These are phyloP conservation scores for Solanum verrucosum DNA, from an alignment of 257 asterid species.

Conservation along the genomic window DNA sequence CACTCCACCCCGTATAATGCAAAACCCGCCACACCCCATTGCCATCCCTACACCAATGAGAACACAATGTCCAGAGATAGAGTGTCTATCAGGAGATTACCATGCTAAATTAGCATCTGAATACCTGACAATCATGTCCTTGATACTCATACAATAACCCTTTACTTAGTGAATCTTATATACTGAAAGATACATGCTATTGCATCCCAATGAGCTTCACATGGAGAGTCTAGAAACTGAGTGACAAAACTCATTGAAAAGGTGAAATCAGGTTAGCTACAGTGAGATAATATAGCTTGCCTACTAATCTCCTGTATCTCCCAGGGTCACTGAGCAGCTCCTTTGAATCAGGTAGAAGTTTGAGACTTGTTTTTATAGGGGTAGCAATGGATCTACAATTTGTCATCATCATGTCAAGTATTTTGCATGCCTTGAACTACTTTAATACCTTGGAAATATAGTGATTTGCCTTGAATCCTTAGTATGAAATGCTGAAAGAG, in stretches of 20 bases:
- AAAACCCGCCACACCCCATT: neutral
- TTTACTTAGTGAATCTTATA: neutral
- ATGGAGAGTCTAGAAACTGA: neutral
- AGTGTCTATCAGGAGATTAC: neutral
- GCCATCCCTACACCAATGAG: neutral
- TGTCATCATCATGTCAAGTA: neutral
- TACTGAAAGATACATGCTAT: neutral
- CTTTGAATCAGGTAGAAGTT: neutral
- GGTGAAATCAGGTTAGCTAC: neutral
- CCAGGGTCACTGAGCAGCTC: neutral
- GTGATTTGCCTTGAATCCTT: neutral
- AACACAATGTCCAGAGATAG: neutral
- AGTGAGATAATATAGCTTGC: neutral
- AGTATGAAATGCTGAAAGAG: neutral
- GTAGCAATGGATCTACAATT: neutral
- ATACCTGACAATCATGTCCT: neutral
- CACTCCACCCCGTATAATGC: neutral
- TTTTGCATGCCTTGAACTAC: neutral
- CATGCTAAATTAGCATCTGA: neutral
- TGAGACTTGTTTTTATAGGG: neutral
- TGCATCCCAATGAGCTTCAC: neutral
- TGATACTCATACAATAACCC: neutral
- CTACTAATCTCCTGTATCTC: neutral
- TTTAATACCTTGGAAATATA: neutral
- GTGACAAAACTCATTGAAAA: neutral